Evolutionary conservation across 2,329 filamentous ascomycete species (phyloP), one percentile per base, ranked within the genome.

Genomic region (Phialemoniopsis sp.): DNA sequence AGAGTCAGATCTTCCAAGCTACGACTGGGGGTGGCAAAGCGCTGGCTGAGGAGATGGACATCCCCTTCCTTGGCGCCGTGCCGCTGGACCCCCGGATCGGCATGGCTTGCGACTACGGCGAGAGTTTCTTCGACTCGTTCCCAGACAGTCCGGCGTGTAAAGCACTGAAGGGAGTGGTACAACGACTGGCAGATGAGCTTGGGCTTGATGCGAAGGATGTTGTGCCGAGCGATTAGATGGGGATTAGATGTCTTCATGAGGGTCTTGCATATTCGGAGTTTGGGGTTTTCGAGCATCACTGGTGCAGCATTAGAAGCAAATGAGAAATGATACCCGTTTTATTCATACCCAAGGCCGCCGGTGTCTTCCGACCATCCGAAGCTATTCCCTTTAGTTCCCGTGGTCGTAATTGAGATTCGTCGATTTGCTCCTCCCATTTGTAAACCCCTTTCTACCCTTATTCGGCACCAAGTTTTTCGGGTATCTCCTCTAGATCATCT

Each of bases 51-150:
- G 91, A 97, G 61, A 89, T 91, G 74, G 78, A 76, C 2, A 86
- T 98, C 13, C 87, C 87, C 0, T 98, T 95, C 59, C 63, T 98
- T 18, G 93, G 93, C 1, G 78, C 86, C 12, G 90, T 98, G 12
- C 93, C 93, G 29, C 67, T 98, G 38, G 93, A 98, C 56, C 91
- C 93, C 4, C 73, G 91, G 46, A 95, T 98, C 50, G 87, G 93
- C 8, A 94, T 96, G 87, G 85, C 90, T 3, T 96, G 91, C 56
- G 93, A 98, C 62, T 96, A 87, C 62, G 93, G 94, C 5, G 93
- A 98, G 76, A 96, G 89, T 63, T 98, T 94, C 64, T 87, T 97
- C 56, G 90, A 97, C 56, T 84, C 82, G 17, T 98, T 89, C 61
- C 89, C 91, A 0, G 90, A 97, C 52, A 95, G 89, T 50, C 91